phyloP scores from a whole-genome alignment of 2,329 filamentous ascomycete species.

The Colletotrichum tamarilloi region DNA sequence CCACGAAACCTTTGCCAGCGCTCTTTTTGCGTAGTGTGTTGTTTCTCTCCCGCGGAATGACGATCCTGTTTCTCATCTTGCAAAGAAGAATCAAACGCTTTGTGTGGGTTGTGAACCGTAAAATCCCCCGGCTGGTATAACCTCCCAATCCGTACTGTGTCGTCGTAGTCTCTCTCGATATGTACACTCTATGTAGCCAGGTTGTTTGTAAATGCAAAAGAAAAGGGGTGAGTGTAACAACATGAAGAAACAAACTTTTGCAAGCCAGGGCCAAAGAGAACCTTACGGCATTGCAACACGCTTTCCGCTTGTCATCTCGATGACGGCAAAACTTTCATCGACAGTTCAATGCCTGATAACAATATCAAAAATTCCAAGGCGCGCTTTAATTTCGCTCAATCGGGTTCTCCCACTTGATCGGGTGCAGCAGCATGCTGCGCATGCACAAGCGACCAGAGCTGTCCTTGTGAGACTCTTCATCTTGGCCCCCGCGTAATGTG shows the following conservation, averaged over 20 bases:
- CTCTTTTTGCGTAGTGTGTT: not conserved
- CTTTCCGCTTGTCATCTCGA: conserved; percentile 9
- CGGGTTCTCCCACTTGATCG: conserved; percentile 76
- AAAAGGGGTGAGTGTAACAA: not conserved
- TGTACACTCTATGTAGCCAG: conserved; percentile 27
- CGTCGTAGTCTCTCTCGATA: conserved; percentile 13
- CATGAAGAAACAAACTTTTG: conserved; percentile 6
- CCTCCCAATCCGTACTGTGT: conserved; percentile 26
- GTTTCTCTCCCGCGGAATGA: not conserved
- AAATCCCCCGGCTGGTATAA: conserved; percentile 28
- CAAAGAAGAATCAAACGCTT: conserved; percentile 9
- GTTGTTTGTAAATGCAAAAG: conserved; percentile 6
- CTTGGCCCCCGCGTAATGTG: conserved; percentile 61
- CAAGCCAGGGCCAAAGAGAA: conserved; percentile 1
- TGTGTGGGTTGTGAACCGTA: conserved; percentile 17
- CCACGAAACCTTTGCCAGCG: not conserved
- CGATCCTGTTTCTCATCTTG: not conserved
- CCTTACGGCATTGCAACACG: not conserved
- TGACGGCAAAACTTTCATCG: not conserved
- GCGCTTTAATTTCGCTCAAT: conserved; percentile 46
- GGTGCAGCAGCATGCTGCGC: conserved; percentile 83
- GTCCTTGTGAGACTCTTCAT: conserved; percentile 56
- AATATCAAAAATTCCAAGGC: not conserved
- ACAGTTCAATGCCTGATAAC: not conserved
- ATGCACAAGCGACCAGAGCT: conserved; percentile 79